Evolutionary conservation across 148 eudicot species (phyloP).

Genomic region (Euryodendron excelsum): DNA sequence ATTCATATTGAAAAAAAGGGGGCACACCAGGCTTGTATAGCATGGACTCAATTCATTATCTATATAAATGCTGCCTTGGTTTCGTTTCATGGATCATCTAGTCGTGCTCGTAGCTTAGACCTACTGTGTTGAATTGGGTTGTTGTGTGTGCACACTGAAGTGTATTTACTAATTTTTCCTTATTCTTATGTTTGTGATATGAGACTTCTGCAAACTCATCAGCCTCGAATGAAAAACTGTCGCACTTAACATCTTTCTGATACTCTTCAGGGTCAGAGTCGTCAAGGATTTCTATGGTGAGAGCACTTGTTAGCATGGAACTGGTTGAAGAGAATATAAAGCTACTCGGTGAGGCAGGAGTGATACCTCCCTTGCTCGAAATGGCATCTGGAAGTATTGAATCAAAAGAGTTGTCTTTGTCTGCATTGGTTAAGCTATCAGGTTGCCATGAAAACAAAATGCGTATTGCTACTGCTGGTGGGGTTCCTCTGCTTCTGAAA

Average conservation of each 20-base stretch:
- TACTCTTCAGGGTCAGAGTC: slow-evolving; percentile 29
- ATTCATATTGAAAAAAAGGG: background rate
- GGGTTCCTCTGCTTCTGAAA: slow-evolving; percentile 31
- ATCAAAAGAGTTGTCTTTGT: slow-evolving; percentile 36
- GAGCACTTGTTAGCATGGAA: slow-evolving; percentile 30
- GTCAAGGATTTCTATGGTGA: slow-evolving; percentile 32
- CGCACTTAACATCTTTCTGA: background rate
- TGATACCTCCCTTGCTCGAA: slow-evolving; percentile 38
- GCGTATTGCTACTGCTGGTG: slow-evolving; percentile 30
- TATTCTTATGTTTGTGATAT: background rate
- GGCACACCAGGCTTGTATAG: background rate
- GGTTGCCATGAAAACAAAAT: slow-evolving; percentile 26
- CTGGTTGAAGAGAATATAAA: slow-evolving; percentile 26
- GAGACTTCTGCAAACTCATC: background rate
- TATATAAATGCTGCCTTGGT: background rate
- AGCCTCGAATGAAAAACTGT: background rate
- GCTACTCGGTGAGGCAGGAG: slow-evolving; percentile 37
- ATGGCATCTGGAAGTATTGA: slow-evolving; percentile 39
- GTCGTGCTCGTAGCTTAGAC: background rate
- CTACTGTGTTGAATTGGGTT: background rate
- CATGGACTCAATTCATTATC: background rate
- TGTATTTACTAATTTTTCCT: background rate
- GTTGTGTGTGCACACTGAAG: background rate
- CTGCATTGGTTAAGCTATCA: slow-evolving; percentile 33
- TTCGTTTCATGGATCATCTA: background rate